A percentile compares a stretch with the other conserved stretches of the same genome.
These are phyloP conservation scores for Escovopsis sp. DNA, from an alignment of 2,329 filamentous ascomycete species.

Conservation along the genomic window DNA sequence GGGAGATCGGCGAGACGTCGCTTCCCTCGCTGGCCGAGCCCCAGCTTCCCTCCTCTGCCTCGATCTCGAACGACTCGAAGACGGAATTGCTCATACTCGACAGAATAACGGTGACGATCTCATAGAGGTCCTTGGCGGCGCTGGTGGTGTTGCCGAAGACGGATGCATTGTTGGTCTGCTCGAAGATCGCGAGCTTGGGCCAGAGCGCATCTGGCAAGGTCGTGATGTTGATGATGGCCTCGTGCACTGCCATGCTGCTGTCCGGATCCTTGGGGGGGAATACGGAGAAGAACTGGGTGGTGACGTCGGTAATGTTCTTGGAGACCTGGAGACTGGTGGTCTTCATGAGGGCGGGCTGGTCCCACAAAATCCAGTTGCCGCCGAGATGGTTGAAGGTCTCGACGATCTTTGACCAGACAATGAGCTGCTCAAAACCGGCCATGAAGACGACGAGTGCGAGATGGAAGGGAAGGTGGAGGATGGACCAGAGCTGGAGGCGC, in stretches of 20 bases:
- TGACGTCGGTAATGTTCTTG: constrained; percentile 6
- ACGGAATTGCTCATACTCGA: constrained; percentile 15
- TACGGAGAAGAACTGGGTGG: constrained; percentile 11
- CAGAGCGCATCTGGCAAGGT: constrained; percentile 14
- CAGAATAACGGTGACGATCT: constrained; percentile 5
- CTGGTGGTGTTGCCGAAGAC: constrained; percentile 2
- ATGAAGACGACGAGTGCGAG: constrained; percentile 47
- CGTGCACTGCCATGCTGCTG: constrained; percentile 8
- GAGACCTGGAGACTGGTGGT: constrained; percentile 10
- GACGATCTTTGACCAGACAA: constrained; percentile 27
- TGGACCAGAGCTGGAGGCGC: constrained; percentile 43
- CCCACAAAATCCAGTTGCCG: constrained; percentile 5
- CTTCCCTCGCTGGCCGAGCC: background rate
- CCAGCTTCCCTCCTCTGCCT: constrained; percentile 7
- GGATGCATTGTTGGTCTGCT: constrained; percentile 2
- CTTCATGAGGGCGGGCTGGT: constrained; percentile 4
- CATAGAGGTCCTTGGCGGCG: constrained; percentile 1
- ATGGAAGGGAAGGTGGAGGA: constrained; percentile 48
- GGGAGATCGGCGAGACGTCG: background rate
- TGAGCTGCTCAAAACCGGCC: constrained; percentile 44
- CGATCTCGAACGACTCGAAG: constrained; percentile 16
- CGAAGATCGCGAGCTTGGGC: constrained; percentile 7
- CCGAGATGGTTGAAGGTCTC: constrained; percentile 13
- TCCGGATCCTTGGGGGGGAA: constrained; percentile 14
- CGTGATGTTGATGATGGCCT: constrained; percentile 14